Percentiles rank a stretch among this genome's conserved stretches.
Evolutionary conservation across 306 rosid genomes (phyloP).

Genomic region (Lathyrus sativus): DNA sequence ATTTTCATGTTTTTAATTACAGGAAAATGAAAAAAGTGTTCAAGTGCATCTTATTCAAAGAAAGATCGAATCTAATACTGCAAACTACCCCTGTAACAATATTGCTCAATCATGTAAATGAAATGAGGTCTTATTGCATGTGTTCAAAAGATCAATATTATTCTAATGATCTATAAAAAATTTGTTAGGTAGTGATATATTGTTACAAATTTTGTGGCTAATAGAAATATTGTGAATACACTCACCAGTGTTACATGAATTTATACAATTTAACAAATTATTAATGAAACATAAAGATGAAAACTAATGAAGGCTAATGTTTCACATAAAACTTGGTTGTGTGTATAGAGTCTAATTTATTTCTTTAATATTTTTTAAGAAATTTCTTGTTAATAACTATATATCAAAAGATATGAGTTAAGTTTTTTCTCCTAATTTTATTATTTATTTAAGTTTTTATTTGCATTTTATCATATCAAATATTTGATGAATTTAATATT

Average conservation of each 20-base stretch:
- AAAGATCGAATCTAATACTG: neutral
- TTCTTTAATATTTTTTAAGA: too few species aligned
- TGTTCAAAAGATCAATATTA: neutral
- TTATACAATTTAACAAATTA: neutral
- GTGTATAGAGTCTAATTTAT: neutral
- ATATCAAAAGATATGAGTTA: too few species aligned
- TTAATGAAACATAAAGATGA: neutral
- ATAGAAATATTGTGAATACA: neutral
- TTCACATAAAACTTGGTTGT: neutral
- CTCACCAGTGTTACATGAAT: neutral
- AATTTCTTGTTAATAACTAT: too few species aligned
- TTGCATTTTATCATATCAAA: too few species aligned
- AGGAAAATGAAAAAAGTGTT: slow-evolving; percentile 43
- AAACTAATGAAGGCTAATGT: neutral
- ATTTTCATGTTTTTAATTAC: neutral
- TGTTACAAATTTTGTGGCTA: neutral
- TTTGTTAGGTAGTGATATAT: neutral
- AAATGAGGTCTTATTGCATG: neutral
- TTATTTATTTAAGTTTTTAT: too few species aligned
- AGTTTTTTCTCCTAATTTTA: too few species aligned
- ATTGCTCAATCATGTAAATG: slow-evolving; percentile 15
- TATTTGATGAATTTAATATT: too few species aligned
- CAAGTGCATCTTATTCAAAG: slow-evolving; percentile 38
- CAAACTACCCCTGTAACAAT: neutral
- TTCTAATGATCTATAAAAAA: neutral